These are phyloP conservation scores for Candida vaughaniae DNA, from an alignment of 805 yeast species.

Conservation along the genomic window DNA sequence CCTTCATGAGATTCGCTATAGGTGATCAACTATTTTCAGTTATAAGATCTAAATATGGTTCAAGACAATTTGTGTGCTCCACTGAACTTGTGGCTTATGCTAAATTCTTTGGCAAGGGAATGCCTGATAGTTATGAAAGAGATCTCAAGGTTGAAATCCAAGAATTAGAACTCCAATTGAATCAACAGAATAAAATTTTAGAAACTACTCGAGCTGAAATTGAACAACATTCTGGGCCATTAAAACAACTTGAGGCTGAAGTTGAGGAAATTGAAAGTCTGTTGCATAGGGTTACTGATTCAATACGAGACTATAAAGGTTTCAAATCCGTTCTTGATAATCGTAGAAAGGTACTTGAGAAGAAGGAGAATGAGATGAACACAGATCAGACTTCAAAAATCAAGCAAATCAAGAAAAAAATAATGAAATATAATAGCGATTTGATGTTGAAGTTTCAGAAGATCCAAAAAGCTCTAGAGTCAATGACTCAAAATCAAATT, in stretches of 20 bases:
- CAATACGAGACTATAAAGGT: slow-evolving; percentile 1
- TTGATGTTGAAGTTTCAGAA: not conserved
- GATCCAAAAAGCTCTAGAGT: not conserved
- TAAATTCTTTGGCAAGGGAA: slow-evolving; percentile 24
- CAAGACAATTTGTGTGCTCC: slow-evolving; percentile 47
- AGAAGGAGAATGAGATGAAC: slow-evolving; percentile 35
- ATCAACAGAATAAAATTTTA: not conserved
- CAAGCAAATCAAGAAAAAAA: slow-evolving; percentile 25
- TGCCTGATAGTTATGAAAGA: slow-evolving; percentile 21
- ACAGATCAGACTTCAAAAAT: slow-evolving; percentile 44
- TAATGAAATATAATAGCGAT: slow-evolving; percentile 12
- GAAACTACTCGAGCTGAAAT: not conserved
- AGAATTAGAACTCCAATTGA: not conserved
- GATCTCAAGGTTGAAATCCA: not conserved
- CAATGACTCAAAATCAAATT: slow-evolving; percentile 1
- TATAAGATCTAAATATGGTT: slow-evolving; percentile 63
- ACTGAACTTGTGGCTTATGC: slow-evolving; percentile 34
- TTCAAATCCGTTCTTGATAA: not conserved
- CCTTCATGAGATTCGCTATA: slow-evolving; percentile 58
- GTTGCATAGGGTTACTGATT: slow-evolving; percentile 14
- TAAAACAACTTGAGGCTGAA: slow-evolving; percentile 7
- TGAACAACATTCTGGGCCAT: not conserved
- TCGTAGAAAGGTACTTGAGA: slow-evolving; percentile 9
- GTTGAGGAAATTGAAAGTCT: slow-evolving; percentile 24
- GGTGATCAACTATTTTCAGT: slow-evolving; percentile 55